These are phyloP conservation scores for Trametes meyenii DNA, from an alignment of 768 basidiomycete genomes.

Conservation along the genomic window DNA sequence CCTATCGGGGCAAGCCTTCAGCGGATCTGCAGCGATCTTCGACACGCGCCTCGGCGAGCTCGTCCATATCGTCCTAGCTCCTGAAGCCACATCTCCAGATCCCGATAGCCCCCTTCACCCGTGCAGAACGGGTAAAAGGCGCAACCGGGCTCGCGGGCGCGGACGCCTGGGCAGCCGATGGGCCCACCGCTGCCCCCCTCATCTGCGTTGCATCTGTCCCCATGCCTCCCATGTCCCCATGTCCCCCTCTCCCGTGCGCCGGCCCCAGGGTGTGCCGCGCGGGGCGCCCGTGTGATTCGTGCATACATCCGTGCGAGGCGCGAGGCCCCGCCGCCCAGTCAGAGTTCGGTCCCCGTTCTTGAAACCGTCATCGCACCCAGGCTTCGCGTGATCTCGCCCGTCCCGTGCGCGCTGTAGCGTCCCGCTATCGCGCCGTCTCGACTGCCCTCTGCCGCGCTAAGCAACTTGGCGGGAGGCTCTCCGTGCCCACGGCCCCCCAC, in stretches of 20 bases:
- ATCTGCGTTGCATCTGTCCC: not conserved
- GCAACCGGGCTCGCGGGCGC: conserved; percentile 10
- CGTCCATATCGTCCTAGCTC: not conserved
- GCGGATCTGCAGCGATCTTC: conserved; percentile 19
- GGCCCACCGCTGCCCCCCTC: not conserved
- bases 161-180: not conserved
- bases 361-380: not conserved
- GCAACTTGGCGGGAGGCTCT: too few relatives aligned
- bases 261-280: not conserved
- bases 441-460: not conserved
- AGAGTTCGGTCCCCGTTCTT: conserved; percentile 15
- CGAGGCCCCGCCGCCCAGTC: conserved; percentile 6
- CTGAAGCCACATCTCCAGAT: not conserved
- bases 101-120: conserved; percentile 6
- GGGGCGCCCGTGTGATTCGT: conserved; percentile 6
- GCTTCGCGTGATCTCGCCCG: not conserved
- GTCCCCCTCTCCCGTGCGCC: not conserved
- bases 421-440: conserved; percentile 9
- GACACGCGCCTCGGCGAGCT: conserved; percentile 15
- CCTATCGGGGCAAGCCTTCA: conserved; percentile 3
- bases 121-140: conserved; percentile 5
- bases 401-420: not conserved
- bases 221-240: not conserved
- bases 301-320: conserved; percentile 3
- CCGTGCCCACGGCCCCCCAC: not conserved